Conservation (phyloP, 139 green algal genomes). For the Chlorella sp. region DNA sequence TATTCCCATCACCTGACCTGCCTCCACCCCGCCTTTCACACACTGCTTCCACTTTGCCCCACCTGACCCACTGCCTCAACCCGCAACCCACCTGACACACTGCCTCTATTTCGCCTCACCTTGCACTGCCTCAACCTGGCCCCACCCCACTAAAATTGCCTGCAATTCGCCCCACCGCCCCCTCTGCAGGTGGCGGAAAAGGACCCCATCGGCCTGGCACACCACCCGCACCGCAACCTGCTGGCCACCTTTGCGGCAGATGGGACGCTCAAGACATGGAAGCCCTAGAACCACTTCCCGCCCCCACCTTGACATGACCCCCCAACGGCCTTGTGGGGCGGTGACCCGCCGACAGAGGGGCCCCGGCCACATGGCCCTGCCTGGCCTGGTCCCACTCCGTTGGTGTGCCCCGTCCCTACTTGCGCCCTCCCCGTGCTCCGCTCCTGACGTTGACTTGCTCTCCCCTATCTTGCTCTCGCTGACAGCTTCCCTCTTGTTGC, state of each 20-base stretch:
- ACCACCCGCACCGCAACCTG: slow-evolving; percentile 95
- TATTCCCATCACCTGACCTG: too few species aligned
- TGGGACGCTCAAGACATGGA: slow-evolving; percentile 88
- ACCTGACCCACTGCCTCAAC: neutral
- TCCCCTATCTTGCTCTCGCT: too few species aligned
- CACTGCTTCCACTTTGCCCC: neutral
- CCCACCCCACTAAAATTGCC: too few species aligned
- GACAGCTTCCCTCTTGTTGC: too few species aligned
- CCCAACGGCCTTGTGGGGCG: too few species aligned
- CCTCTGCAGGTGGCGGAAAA: slow-evolving; percentile 68
- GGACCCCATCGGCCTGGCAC: slow-evolving; percentile 86
- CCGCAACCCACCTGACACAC: neutral
- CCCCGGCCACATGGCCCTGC: neutral
- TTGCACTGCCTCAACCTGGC: neutral
- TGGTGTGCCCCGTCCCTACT: too few species aligned
- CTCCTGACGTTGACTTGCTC: too few species aligned
- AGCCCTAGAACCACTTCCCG: slow-evolving; percentile 12
- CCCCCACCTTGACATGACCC: too few species aligned
- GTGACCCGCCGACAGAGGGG: too few species aligned
- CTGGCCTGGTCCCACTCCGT: neutral
- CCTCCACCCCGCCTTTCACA: neutral
- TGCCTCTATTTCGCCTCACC: too few species aligned
- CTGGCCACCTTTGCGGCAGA: slow-evolving; percentile 89
- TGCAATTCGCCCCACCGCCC: too few species aligned
- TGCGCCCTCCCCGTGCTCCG: too few species aligned